Conservation (phyloP, 257 asterid species). For the Solanum arcanum region DNA sequence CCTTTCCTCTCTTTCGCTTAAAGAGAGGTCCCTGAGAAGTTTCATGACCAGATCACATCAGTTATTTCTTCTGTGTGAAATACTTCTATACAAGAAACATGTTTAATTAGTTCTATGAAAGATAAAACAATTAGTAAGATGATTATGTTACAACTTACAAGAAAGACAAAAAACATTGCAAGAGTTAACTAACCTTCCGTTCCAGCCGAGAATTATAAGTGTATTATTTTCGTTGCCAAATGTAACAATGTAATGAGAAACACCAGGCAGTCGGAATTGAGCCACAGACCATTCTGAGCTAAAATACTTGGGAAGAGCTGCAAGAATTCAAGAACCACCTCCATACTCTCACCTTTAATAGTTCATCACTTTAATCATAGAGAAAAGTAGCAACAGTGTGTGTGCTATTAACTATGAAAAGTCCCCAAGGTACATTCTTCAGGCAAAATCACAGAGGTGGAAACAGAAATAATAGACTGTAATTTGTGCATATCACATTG, state of each 20-base stretch:
- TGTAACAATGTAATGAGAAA: constrained; percentile 55
- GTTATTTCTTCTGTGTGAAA: background rate
- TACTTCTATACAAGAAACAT: background rate
- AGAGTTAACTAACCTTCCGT: constrained; percentile 54
- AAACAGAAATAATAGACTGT: background rate
- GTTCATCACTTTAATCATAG: background rate
- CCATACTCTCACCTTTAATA: background rate
- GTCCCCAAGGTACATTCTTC: background rate
- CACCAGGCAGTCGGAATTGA: constrained; percentile 79
- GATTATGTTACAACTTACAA: background rate
- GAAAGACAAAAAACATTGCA: background rate
- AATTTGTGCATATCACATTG: background rate
- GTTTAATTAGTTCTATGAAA: background rate
- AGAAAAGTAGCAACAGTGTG: background rate
- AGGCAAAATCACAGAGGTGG: background rate
- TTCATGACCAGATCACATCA: background rate
- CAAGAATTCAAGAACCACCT: background rate
- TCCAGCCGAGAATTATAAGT: constrained; percentile 71
- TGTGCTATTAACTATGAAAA: background rate
- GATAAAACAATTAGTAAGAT: background rate
- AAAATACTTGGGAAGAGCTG: constrained; percentile 85
- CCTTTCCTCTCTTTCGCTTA: background rate
- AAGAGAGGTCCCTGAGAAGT: background rate
- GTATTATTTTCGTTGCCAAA: constrained; percentile 85
- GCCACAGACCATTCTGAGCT: constrained; percentile 96